These are phyloP conservation scores for Penicillium sp. DNA, from an alignment of 2,329 filamentous ascomycete genomes.

Conservation along the genomic window DNA sequence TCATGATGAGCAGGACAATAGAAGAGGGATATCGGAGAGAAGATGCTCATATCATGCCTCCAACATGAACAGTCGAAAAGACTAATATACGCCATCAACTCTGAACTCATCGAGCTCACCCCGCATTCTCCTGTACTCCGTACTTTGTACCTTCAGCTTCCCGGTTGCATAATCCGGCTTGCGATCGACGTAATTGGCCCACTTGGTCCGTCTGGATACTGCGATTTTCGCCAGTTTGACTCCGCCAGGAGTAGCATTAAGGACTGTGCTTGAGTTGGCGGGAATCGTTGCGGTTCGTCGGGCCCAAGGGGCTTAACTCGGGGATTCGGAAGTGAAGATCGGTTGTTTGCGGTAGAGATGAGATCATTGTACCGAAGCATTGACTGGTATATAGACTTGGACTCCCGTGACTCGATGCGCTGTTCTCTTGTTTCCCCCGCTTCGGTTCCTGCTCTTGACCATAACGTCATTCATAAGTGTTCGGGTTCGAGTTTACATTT, in stretches of 20 bases:
- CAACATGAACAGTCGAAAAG: no score
- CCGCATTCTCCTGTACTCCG: neutral
- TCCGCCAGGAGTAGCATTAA: no score
- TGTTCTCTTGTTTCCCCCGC: conserved; percentile 12
- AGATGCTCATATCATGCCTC: no score
- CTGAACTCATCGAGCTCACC: no score
- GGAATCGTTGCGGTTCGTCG: conserved; percentile 2
- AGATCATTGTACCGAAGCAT: no score
- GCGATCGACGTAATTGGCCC: conserved; percentile 10
- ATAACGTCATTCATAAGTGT: neutral
- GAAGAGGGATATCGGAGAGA: no score
- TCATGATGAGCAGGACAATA: no score
- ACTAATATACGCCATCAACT: no score
- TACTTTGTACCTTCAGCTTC: neutral
- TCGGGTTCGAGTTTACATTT: no score
- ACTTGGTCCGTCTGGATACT: neutral
- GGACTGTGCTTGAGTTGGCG: neutral
- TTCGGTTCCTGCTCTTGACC: conserved; percentile 6
- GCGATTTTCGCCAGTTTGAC: no score
- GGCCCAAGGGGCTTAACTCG: neutral
- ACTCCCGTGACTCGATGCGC: neutral
- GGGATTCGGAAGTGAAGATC: conserved; percentile 1
- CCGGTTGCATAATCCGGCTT: conserved; percentile 5
- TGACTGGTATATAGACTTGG: no score
- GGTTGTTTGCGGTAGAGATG: conserved; percentile 2